phyloP scores from a whole-genome alignment of 345 rosid species.

The Carallia brachiata region DNA sequence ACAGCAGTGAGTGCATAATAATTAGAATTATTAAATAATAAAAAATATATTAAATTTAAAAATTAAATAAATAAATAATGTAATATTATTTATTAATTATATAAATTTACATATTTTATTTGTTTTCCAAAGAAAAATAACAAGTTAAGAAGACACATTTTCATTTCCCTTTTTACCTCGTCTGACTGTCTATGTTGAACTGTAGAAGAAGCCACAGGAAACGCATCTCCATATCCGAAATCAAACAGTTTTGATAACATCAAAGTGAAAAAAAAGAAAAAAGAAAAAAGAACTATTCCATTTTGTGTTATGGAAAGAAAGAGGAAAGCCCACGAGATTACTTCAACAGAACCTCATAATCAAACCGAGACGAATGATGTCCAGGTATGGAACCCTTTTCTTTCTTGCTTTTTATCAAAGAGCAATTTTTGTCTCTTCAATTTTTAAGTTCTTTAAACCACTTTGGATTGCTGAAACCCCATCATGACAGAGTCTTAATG shows the following conservation, averaged over 20 bases:
- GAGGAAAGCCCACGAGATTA: conserved; percentile 23
- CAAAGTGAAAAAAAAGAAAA: not conserved
- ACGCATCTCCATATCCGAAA: conserved; percentile 4
- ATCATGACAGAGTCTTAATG: not conserved
- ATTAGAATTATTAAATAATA: too few species aligned
- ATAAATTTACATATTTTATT: too few species aligned
- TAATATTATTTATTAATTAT: too few species aligned
- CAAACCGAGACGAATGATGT: conserved; percentile 22
- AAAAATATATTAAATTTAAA: too few species aligned
- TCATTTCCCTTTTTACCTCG: conserved; percentile 7
- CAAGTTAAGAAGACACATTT: too few species aligned
- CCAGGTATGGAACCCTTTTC: conserved; percentile 19
- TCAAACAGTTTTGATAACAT: not conserved
- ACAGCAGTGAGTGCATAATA: too few species aligned
- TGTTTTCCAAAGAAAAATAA: too few species aligned
- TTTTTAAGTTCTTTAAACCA: not conserved
- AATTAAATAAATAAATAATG: too few species aligned
- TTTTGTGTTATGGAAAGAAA: conserved; percentile 32
- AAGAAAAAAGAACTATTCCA: not conserved
- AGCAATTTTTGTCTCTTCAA: not conserved
- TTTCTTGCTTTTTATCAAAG: not conserved
- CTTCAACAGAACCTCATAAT: conserved; percentile 7
- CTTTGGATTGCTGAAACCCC: not conserved
- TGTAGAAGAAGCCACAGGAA: too few species aligned
- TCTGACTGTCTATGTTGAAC: conserved; percentile 2